Percentiles rank a stretch among this genome's conserved stretches.
These are phyloP conservation scores for Picea engelmannii DNA, from an alignment of 83 land plant species.

Conservation along the genomic window DNA sequence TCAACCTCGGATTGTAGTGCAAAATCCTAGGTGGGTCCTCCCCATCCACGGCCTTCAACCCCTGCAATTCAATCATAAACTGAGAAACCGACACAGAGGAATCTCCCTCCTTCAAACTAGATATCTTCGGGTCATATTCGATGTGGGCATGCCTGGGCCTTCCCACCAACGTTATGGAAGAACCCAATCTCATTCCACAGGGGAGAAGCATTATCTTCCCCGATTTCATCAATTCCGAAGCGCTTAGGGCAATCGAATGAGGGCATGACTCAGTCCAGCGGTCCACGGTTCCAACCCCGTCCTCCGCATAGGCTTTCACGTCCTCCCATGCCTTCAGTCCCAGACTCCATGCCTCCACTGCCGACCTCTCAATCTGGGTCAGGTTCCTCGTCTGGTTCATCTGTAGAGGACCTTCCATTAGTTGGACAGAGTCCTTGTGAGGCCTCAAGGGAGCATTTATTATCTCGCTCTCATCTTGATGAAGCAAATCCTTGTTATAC, in stretches of 20 bases:
- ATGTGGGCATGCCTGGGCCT: conserved; percentile 51
- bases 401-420: background rate
- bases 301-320: conserved; percentile 20
- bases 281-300: background rate
- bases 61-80: conserved; percentile 18
- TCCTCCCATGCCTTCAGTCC: conserved; percentile 72
- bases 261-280: conserved; percentile 44
- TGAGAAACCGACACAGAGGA: conserved; percentile 49
- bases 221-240: conserved; percentile 19
- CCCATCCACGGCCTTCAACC: background rate
- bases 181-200: conserved; percentile 75
- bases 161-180: conserved; percentile 57
- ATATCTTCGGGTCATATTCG: conserved; percentile 24
- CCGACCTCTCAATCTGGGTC: conserved; percentile 53
- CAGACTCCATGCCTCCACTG: conserved; percentile 67
- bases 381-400: conserved; percentile 29
- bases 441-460: conserved; percentile 4
- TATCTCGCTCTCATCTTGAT: conserved; percentile 1
- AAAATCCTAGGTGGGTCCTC: conserved; percentile 16
- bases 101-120: conserved; percentile 19
- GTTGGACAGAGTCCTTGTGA: background rate
- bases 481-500: background rate
- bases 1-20: conserved; percentile 18
- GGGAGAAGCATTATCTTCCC: conserved; percentile 23
- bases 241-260: conserved; percentile 34